Percentiles rank a stretch among this genome's conserved stretches.
Evolutionary conservation across 371 early-diverging fungal genomes (phyloP).

Genomic region (Umbelopsis sp.): DNA sequence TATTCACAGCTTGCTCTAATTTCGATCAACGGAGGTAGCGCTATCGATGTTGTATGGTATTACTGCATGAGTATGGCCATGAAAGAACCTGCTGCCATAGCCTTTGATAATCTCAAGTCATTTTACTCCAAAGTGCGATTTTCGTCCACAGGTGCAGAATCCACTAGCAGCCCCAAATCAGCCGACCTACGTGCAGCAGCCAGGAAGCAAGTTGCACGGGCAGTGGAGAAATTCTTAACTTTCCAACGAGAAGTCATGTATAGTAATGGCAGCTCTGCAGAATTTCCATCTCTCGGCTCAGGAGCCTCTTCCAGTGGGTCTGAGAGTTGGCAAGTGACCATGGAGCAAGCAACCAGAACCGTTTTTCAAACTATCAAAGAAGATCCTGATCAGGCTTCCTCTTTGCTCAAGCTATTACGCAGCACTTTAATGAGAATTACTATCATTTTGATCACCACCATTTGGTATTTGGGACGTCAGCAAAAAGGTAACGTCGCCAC

Average conservation of each 20-base stretch:
- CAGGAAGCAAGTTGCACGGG: slow-evolving; percentile 28
- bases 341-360: background rate
- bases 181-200: background rate
- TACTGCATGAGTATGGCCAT: slow-evolving; percentile 57
- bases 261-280: slow-evolving; percentile 25
- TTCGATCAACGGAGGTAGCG: slow-evolving; percentile 46
- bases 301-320: background rate
- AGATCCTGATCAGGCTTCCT: slow-evolving; percentile 4
- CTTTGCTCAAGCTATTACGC: slow-evolving; percentile 37
- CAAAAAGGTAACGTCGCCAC: background rate
- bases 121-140: slow-evolving; percentile 49
- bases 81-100: slow-evolving; percentile 44
- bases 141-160: slow-evolving; percentile 21
- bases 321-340: background rate
- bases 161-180: background rate
- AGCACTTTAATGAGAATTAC: slow-evolving; percentile 40
- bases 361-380: background rate
- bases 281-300: background rate
- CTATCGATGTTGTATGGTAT: slow-evolving; percentile 55
- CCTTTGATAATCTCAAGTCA: slow-evolving; percentile 45
- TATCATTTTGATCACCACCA: slow-evolving; percentile 42
- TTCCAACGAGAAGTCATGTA: slow-evolving; percentile 47
- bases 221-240: slow-evolving; percentile 45
- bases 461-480: slow-evolving; percentile 46
- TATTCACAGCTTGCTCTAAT: slow-evolving; percentile 53